These are phyloP conservation scores for Cryoendolithus antarcticus DNA, from an alignment of 2,329 filamentous ascomycete species.

Conservation along the genomic window DNA sequence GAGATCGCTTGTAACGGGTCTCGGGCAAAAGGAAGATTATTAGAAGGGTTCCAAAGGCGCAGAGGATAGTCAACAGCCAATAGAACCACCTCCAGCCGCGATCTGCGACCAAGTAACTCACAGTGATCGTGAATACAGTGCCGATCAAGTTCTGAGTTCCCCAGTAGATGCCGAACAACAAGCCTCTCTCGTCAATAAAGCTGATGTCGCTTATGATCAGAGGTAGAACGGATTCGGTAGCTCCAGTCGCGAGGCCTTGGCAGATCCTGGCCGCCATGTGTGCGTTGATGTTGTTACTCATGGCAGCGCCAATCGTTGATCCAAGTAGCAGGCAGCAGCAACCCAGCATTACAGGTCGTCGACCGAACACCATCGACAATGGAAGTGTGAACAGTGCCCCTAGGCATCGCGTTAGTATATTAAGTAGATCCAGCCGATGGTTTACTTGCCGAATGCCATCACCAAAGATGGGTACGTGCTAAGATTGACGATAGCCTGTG, in stretches of 20 bases:
- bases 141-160: slow-evolving; percentile 27
- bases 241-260: slow-evolving; percentile 25
- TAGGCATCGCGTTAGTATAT: background rate
- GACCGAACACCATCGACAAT: slow-evolving; percentile 27
- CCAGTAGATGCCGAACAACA: slow-evolving; percentile 29
- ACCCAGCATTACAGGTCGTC: slow-evolving; percentile 26
- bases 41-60: slow-evolving; percentile 25
- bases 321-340: slow-evolving; percentile 19
- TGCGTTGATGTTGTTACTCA: slow-evolving; percentile 22
- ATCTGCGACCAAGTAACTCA: slow-evolving; percentile 25
- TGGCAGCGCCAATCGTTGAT: slow-evolving; percentile 24
- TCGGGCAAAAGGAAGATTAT: slow-evolving; percentile 30
- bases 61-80: slow-evolving; percentile 27
- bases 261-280: slow-evolving; percentile 28
- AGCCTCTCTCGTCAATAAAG: slow-evolving; percentile 28
- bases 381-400: slow-evolving; percentile 27
- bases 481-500: slow-evolving; percentile 20
- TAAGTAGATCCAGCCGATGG: background rate
- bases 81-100: slow-evolving; percentile 33
- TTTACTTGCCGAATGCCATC: slow-evolving; percentile 24
- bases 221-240: slow-evolving; percentile 29
- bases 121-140: slow-evolving; percentile 22
- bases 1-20: slow-evolving; percentile 26
- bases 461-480: slow-evolving; percentile 28
- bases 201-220: slow-evolving; percentile 29